These are phyloP conservation scores for Lippia alba DNA, from an alignment of 305 asterid species.

Conservation along the genomic window DNA sequence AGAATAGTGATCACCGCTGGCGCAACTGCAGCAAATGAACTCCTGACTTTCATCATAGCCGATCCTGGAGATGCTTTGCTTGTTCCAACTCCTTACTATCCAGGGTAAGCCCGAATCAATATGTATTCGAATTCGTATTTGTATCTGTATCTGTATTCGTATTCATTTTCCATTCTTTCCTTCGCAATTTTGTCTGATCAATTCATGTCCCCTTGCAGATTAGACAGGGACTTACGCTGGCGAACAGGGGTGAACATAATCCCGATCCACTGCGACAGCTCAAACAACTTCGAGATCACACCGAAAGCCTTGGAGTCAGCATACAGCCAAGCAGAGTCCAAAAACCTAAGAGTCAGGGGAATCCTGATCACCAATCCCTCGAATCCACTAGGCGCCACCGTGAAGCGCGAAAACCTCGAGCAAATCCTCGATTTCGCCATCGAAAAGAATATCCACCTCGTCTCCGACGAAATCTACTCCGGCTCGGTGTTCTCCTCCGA, in stretches of 20 bases:
- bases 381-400: slow-evolving; percentile 78
- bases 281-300: slow-evolving; percentile 70
- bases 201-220: slow-evolving; percentile 42
- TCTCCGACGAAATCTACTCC: slow-evolving; percentile 84
- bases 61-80: slow-evolving; percentile 78
- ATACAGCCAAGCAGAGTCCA: slow-evolving; percentile 53
- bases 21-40: slow-evolving; percentile 85
- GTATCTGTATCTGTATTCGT: background rate
- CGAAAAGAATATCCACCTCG: slow-evolving; percentile 66
- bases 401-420: slow-evolving; percentile 54
- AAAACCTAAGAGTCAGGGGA: slow-evolving; percentile 56
- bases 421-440: slow-evolving; percentile 59
- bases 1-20: slow-evolving; percentile 85
- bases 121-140: background rate
- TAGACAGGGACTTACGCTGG: slow-evolving; percentile 85
- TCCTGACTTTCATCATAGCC: slow-evolving; percentile 76
- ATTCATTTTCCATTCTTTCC: too few species aligned
- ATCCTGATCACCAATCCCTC: slow-evolving; percentile 80
- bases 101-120: slow-evolving; percentile 59
- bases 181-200: background rate
- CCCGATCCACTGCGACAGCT: slow-evolving; percentile 72
- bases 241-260: slow-evolving; percentile 79
- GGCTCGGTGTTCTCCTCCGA: slow-evolving; percentile 64
- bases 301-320: slow-evolving; percentile 61
- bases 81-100: slow-evolving; percentile 84